Evolutionary conservation across 2,329 filamentous ascomycete genomes (phyloP).

Genomic region (Neurospora sp.): DNA sequence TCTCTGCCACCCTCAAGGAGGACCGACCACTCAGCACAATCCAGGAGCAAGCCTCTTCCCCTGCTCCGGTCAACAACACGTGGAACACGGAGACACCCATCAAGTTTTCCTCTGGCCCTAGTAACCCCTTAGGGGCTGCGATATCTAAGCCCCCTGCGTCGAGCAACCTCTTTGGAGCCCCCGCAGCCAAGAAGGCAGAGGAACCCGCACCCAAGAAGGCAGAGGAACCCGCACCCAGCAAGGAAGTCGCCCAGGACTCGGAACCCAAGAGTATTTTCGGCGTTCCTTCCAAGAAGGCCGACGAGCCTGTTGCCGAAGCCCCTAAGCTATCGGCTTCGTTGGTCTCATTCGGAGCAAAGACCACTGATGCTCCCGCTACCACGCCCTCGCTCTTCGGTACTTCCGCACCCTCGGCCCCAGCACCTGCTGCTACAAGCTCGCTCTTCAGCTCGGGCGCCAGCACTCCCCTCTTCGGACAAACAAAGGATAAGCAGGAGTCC

Average conservation of each 20-base stretch:
- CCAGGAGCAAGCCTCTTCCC: slow-evolving; percentile 21
- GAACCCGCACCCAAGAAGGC: slow-evolving; percentile 3
- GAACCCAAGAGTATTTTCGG: slow-evolving; percentile 20
- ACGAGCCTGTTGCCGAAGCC: slow-evolving; percentile 6
- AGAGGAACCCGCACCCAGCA: slow-evolving; percentile 5
- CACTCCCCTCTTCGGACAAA: slow-evolving; percentile 9
- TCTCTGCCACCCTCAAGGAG: slow-evolving; percentile 25
- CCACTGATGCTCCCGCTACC: slow-evolving; percentile 5
- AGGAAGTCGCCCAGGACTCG: slow-evolving; percentile 20
- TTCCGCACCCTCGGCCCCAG: slow-evolving; percentile 3
- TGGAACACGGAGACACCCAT: slow-evolving; percentile 42
- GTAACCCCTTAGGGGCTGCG: slow-evolving; percentile 23
- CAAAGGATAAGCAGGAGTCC: slow-evolving; percentile 9
- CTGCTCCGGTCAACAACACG: slow-evolving; percentile 30
- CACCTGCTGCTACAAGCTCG: slow-evolving; percentile 3
- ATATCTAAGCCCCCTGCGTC: slow-evolving; percentile 24
- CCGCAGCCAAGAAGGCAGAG: slow-evolving; percentile 1
- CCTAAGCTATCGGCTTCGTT: slow-evolving; percentile 8
- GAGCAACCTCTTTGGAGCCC: slow-evolving; percentile 6
- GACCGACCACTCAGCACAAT: slow-evolving; percentile 36
- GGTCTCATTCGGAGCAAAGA: slow-evolving; percentile 7
- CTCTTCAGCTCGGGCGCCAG: slow-evolving; percentile 10
- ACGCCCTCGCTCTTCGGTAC: slow-evolving; percentile 10
- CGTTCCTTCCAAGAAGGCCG: slow-evolving; percentile 11
- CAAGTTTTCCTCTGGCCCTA: slow-evolving; percentile 35